Base-by-base conservation (phyloP, 1,139 yeast genomes). In the Suhomyces bolitotheri region DNA sequence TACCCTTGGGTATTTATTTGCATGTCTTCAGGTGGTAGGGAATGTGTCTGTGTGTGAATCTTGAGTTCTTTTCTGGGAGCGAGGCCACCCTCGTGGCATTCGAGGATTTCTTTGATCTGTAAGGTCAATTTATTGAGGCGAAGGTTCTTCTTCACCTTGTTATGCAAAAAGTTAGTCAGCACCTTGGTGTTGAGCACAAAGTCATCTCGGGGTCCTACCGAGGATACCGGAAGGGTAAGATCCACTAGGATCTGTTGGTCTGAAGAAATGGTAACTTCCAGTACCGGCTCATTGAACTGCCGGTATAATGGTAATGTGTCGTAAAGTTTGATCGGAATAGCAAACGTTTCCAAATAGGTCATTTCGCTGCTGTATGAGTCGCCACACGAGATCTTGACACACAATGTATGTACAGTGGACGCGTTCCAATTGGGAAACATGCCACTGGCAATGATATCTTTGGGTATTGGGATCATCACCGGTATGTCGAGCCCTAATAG, bases 401-500 rank as follows among this genome's bases (percentile, higher is more conserved):
- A 47, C 13, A 72, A 50, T 10, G 50, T 46, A 43, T 72, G 74
- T 2, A 58, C 53, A 1, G 74, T 68, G 5, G 60, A 52, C 2
- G 75, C 73, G 29, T 60, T 60, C 73, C 75, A 71, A 25, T 55
- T 49, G 8, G 61, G 56, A 31, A 59, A 64, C 38, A 51, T 54
- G 2, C 75, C 74, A 38, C 73, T 65, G 12, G 80, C 69, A 7
- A 69, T 61, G 5, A 78, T 63, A 38, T 77, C 78, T 37, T 66
- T 69, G 1, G 80, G 80, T n/a, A 81, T 53, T 0, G 80, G 80
- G 22, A 81, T 68, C 8, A 80, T 59, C 27, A 81, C 56, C 0
- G 87, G 87, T 4, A 81, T 54, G 46, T 80, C 85, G 21, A 80
- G 50, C 0, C 82, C 85, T 7, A 80, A 47, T 16, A 75, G 47